Evolutionary conservation across 2,329 filamentous ascomycete genomes (phyloP).

Genomic region (Elsinoe ampelina): DNA sequence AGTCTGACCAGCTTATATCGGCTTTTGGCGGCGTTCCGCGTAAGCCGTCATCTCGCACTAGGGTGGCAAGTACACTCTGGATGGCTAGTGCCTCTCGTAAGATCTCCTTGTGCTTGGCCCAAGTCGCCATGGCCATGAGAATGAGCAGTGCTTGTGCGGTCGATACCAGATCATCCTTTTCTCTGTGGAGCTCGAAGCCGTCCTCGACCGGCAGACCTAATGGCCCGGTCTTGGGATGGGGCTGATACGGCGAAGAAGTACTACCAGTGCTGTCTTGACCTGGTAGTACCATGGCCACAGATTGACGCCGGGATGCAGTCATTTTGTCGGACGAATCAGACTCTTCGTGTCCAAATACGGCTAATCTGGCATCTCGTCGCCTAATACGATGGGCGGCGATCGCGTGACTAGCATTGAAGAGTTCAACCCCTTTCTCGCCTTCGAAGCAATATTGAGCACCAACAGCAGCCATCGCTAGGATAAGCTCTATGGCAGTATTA

Average conservation of each 20-base stretch:
- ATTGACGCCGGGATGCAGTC: slow-evolving; percentile 2
- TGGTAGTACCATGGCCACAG: background rate
- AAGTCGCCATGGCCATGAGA: slow-evolving; percentile 52
- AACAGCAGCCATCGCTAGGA: slow-evolving; percentile 58
- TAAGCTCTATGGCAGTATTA: slow-evolving; percentile 57
- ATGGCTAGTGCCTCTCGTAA: slow-evolving; percentile 49
- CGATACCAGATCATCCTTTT: slow-evolving; percentile 41
- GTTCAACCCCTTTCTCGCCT: slow-evolving; percentile 41
- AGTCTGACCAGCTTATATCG: slow-evolving; percentile 46
- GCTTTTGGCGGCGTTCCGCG: slow-evolving; percentile 46
- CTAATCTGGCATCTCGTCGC: slow-evolving; percentile 39
- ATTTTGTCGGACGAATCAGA: slow-evolving; percentile 18
- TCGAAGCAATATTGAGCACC: slow-evolving; percentile 57
- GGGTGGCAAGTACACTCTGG: slow-evolving; percentile 46
- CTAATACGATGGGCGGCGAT: slow-evolving; percentile 45
- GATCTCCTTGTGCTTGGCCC: slow-evolving; percentile 49
- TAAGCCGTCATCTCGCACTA: slow-evolving; percentile 47
- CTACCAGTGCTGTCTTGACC: background rate
- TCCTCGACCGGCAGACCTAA: slow-evolving; percentile 3
- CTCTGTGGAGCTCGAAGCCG: slow-evolving; percentile 12
- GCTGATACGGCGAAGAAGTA: slow-evolving; percentile 1
- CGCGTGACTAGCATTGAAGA: slow-evolving; percentile 49
- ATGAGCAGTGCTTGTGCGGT: slow-evolving; percentile 56
- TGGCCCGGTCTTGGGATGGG: background rate
- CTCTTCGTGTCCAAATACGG: slow-evolving; percentile 22